These are phyloP conservation scores for Brettanomyces nanus DNA, from an alignment of 805 yeast genomes.

Conservation along the genomic window DNA sequence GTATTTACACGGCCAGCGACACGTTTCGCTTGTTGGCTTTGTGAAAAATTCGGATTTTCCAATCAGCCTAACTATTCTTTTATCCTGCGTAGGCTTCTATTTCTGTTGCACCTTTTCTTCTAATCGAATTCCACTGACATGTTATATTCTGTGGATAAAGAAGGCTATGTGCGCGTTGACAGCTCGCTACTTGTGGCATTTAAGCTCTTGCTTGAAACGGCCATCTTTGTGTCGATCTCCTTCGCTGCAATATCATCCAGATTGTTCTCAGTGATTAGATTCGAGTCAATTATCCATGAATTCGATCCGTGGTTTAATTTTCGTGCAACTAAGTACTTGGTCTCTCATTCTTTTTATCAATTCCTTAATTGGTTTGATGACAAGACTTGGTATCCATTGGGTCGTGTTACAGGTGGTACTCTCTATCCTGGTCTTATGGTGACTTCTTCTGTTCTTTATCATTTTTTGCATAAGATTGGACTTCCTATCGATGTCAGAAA, in stretches of 20 bases:
- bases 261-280: constrained; percentile 90
- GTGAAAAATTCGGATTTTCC: too few relatives aligned
- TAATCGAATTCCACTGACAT: too few relatives aligned
- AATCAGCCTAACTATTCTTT: too few relatives aligned
- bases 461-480: constrained; percentile 51
- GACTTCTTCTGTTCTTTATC: constrained; percentile 88
- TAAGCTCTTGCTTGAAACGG: constrained; percentile 44
- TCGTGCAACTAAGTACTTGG: constrained; percentile 91
- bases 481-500: constrained; percentile 92
- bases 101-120: too few relatives aligned
- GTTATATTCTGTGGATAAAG: constrained; percentile 14
- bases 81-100: too few relatives aligned
- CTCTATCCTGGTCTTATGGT: constrained; percentile 98
- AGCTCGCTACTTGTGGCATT: constrained; percentile 13
- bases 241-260: constrained; percentile 91
- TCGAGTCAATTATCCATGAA: constrained; percentile 95
- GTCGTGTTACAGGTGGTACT: constrained; percentile 98
- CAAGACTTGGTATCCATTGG: constrained; percentile 98
- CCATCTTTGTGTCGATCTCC: constrained; percentile 68
- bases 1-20: too few relatives aligned
- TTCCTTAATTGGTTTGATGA: constrained; percentile 98
- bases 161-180: constrained; percentile 22
- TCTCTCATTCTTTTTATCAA: constrained; percentile 74
- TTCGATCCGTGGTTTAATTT: constrained; percentile 96
- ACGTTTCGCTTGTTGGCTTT: too few relatives aligned